phyloP scores from a whole-genome alignment of 352 stramenopile genomes.

The Globisporangium megalacanthum region DNA sequence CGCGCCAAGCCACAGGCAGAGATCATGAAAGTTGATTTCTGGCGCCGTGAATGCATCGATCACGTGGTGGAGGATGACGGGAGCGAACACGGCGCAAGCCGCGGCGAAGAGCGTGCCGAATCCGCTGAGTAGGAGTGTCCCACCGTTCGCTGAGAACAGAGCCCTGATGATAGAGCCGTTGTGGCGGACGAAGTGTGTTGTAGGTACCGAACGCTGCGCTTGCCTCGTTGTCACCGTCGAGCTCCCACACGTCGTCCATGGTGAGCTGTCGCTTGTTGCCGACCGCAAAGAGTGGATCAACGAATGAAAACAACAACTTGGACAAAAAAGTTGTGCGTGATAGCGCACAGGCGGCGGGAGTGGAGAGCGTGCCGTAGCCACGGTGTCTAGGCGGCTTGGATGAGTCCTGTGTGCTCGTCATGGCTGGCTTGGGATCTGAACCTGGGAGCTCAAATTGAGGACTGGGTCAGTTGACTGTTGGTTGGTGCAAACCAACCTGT shows the following conservation, averaged over 20 bases:
- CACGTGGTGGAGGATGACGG: constrained; percentile 31
- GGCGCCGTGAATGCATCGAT: constrained; percentile 26
- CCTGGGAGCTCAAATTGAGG: no score
- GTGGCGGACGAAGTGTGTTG: constrained; percentile 16
- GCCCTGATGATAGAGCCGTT: constrained; percentile 11
- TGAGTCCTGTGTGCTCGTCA: no score
- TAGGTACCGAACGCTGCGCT: constrained; percentile 26
- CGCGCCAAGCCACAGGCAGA: constrained; percentile 21
- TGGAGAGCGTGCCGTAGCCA: no score
- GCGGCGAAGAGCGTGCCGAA: constrained; percentile 20
- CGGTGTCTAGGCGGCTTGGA: no score
- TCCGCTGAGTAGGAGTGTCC: constrained; percentile 23
- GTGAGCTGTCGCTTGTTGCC: constrained; percentile 47
- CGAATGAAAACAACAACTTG: no score
- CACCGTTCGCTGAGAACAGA: constrained; percentile 22
- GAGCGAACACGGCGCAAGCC: constrained; percentile 22
- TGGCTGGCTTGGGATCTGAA: no score
- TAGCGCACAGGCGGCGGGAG: no score
- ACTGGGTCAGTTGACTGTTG: no score
- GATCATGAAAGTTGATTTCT: constrained; percentile 13
- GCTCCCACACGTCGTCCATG: constrained; percentile 37
- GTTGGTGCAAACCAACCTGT: no score
- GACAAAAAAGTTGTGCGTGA: no score
- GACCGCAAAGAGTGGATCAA: no score
- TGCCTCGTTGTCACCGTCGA: constrained; percentile 15